Percentiles rank a stretch among this genome's conserved stretches.
Conservation (phyloP, 1,284 basidiomycete species). For the Rhodotorula sp. region DNA sequence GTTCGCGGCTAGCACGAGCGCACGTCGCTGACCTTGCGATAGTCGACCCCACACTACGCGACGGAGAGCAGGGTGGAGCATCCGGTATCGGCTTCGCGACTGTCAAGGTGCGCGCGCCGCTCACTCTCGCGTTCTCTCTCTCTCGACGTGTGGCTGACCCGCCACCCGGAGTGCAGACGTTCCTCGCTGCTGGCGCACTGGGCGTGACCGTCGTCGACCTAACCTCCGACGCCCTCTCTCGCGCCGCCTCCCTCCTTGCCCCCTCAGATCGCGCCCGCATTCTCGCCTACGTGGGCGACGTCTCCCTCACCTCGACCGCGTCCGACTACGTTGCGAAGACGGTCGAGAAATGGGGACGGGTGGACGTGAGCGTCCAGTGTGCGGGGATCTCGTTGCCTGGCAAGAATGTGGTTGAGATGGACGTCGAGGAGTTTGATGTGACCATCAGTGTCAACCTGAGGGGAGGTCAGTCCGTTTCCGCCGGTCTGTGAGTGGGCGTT, state of each 20-base stretch:
- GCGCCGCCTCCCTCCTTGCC: background rate
- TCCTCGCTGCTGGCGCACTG: constrained; percentile 3
- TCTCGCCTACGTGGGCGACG: constrained; percentile 3
- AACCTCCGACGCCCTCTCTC: background rate
- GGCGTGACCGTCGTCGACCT: constrained; percentile 23
- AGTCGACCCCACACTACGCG: background rate
- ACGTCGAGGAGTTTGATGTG: constrained; percentile 7
- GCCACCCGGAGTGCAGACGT: background rate
- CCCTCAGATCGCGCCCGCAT: background rate
- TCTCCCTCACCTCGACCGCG: background rate
- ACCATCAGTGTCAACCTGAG: constrained; percentile 20
- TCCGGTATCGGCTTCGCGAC: constrained; percentile 13
- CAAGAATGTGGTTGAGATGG: constrained; percentile 1
- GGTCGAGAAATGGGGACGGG: background rate
- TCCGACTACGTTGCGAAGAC: background rate
- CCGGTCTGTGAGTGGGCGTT: too few species aligned
- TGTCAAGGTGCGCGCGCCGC: background rate
- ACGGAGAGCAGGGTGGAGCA: constrained; percentile 1
- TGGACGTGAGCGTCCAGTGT: constrained; percentile 23
- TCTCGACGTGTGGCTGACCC: background rate
- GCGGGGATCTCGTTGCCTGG: background rate
- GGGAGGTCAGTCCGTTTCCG: constrained; percentile 4
- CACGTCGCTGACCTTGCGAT: background rate
- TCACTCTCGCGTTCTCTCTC: fast-evolving
- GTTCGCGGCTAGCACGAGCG: background rate